A percentile compares a stretch with the other conserved stretches of the same genome.
Evolutionary conservation across 192 early-diverging fungal genomes (phyloP).

Genomic region (Haplosporangium gracile): DNA sequence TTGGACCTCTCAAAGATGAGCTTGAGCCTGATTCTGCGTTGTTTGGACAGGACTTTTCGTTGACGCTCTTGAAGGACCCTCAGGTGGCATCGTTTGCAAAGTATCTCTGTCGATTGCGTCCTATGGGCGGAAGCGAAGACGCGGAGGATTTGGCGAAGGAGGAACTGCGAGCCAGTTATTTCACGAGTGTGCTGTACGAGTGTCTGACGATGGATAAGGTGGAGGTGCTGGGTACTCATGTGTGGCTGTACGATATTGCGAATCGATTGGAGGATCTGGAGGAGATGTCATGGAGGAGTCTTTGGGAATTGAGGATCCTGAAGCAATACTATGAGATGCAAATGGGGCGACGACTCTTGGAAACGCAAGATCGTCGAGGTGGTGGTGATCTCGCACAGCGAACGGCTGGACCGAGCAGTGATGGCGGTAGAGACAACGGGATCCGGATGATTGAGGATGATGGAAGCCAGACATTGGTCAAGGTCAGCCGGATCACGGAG

Average conservation of each 20-base stretch:
- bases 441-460: constrained; percentile 33
- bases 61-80: constrained; percentile 47
- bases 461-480: constrained; percentile 47
- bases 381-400: not conserved
- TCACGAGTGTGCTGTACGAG: constrained; percentile 62
- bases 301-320: constrained; percentile 44
- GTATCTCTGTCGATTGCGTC: constrained; percentile 37
- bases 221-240: constrained; percentile 60
- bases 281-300: constrained; percentile 24
- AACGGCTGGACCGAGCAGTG: not conserved
- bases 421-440: not conserved
- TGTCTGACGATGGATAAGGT: constrained; percentile 66
- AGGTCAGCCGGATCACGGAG: constrained; percentile 28
- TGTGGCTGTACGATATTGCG: constrained; percentile 57
- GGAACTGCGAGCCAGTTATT: constrained; percentile 49
- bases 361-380: not conserved
- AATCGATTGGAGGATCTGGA: constrained; percentile 28
- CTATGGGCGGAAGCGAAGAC: not conserved
- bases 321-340: constrained; percentile 39
- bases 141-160: constrained; percentile 46
- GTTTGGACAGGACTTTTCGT: constrained; percentile 36
- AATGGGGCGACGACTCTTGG: constrained; percentile 9
- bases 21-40: constrained; percentile 19
- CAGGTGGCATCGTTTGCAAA: constrained; percentile 58
- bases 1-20: not conserved